Evolutionary conservation across 768 basidiomycete genomes (phyloP), one percentile per base, ranked within the genome.

Genomic region (Collybiopsis confluens): DNA sequence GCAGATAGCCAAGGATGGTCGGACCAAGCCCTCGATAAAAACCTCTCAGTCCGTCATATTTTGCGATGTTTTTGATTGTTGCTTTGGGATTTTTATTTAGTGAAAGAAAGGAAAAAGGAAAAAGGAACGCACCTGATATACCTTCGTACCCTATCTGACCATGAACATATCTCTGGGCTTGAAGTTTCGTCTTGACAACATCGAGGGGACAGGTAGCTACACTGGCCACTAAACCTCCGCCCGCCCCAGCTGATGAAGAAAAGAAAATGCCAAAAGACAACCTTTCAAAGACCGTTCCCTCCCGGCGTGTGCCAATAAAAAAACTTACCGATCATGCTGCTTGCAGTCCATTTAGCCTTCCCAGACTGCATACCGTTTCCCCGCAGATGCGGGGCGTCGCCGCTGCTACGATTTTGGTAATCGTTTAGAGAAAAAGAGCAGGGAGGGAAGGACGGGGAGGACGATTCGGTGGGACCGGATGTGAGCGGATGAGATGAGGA

Each of bases 21-120:
- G 97, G 97, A 18, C 96, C 95, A 18, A 99, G 79, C n/a, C 97
- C 97, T 38, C 97, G 84, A 71, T 99, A 99, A 56, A 98, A 75
- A 13, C 97, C 97, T 52, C 88, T 83, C 48, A 97, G 59, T 13
- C 97, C 97, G 55, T 90, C 80, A 50, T 81, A 74, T 59, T 66
- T 62, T 61, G 82, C 68, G 56, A 91, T 87, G 21, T 70, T 67
- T 59, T 71, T 74, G 51, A 83, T 67, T 41, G 81, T 88, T 56
- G 81, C 82, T 79, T 57, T 57, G 20, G 71, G 62, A 48, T 77
- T 68, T 33, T 63, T 67, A 38, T 40, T 37, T 16, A 48, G 33
- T 28, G 49, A 49, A 36, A 18, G 45, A 57, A 24, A 35, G 10
- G 2, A 52, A 41, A 42, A 3, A 10, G 16, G 44, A 20, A 23